These are phyloP conservation scores for Arthroderma sp. DNA, from an alignment of 2,329 filamentous ascomycete genomes.

Conservation along the genomic window DNA sequence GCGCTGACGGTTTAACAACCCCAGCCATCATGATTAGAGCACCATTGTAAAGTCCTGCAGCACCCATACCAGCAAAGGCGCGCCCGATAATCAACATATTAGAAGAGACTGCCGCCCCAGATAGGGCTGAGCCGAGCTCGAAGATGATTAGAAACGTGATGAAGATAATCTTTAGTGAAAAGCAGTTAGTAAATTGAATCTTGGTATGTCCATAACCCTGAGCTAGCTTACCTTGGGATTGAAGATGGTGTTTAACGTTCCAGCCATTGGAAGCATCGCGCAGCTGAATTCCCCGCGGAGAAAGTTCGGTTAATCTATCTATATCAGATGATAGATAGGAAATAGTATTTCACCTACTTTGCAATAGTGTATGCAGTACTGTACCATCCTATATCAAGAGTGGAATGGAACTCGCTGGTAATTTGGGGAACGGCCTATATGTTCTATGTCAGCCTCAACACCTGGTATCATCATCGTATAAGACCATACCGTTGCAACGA, in stretches of 20 bases:
- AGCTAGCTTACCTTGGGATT: constrained; percentile 21
- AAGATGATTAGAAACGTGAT: constrained; percentile 24
- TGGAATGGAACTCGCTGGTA: constrained; percentile 18
- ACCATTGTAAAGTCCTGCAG: constrained; percentile 18
- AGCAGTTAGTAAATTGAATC: constrained; percentile 17
- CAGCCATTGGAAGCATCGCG: constrained; percentile 19
- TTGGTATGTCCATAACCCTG: constrained; percentile 11
- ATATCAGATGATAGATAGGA: background rate
- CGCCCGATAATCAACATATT: constrained; percentile 23
- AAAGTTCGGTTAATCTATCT: constrained; percentile 4
- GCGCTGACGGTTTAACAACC: no score
- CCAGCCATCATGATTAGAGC: constrained; percentile 17
- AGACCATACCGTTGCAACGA: no score
- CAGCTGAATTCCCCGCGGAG: constrained; percentile 10
- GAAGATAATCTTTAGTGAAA: constrained; percentile 19
- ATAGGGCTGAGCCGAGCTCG: constrained; percentile 21
- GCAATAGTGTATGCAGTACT: constrained; percentile 13
- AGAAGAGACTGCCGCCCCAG: constrained; percentile 18
- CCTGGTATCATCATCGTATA: no score
- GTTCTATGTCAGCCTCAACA: no score
- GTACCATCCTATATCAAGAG: constrained; percentile 20
- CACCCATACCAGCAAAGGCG: constrained; percentile 18
- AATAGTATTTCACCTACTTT: no score
- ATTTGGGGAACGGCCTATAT: constrained; percentile 18
- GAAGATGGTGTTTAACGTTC: constrained; percentile 22